Evolutionary conservation across 2,329 filamentous ascomycete species (phyloP).

Genomic region (Chrysoporthe austroafricana): DNA sequence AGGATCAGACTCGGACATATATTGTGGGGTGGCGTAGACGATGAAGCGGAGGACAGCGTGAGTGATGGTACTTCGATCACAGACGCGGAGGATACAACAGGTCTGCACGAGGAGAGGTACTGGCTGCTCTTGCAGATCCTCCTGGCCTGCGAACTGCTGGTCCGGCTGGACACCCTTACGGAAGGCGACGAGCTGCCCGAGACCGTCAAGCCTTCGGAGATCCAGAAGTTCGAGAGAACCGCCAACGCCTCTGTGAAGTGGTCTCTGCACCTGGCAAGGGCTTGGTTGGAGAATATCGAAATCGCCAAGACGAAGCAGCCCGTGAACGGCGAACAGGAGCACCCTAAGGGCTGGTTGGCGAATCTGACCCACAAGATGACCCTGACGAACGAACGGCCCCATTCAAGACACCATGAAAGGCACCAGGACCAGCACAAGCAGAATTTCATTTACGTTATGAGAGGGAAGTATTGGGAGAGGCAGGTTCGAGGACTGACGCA

Average conservation of each 20-base stretch:
- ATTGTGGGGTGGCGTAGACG: conserved; percentile 63
- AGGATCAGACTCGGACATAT: conserved; percentile 73
- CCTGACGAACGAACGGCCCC: conserved; percentile 41
- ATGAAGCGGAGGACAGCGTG: conserved; percentile 57
- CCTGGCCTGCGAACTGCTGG: conserved; percentile 66
- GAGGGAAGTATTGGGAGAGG: conserved; percentile 58
- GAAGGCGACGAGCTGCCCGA: conserved; percentile 61
- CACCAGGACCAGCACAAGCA: conserved; percentile 43
- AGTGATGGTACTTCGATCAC: conserved; percentile 57
- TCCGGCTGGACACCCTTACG: conserved; percentile 66
- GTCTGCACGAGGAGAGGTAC: conserved; percentile 65
- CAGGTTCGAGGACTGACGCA: conserved; percentile 66
- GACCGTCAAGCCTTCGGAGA: conserved; percentile 57
- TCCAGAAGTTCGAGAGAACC: conserved; percentile 64
- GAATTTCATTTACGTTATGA: conserved; percentile 52
- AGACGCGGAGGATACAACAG: conserved; percentile 51
- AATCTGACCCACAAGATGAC: conserved; percentile 60
- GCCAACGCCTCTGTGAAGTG: conserved; percentile 67
- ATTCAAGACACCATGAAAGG: conserved; percentile 39
- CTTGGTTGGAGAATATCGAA: conserved; percentile 71
- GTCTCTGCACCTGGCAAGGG: conserved; percentile 66
- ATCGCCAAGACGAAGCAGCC: conserved; percentile 51
- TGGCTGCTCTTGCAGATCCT: conserved; percentile 70
- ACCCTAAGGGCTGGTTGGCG: conserved; percentile 56
- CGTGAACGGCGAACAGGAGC: conserved; percentile 30